Percentiles rank a stretch among this genome's conserved stretches.
phyloP scores from a whole-genome alignment of 768 basidiomycete genomes.

The Leccinum fibrillosum region DNA sequence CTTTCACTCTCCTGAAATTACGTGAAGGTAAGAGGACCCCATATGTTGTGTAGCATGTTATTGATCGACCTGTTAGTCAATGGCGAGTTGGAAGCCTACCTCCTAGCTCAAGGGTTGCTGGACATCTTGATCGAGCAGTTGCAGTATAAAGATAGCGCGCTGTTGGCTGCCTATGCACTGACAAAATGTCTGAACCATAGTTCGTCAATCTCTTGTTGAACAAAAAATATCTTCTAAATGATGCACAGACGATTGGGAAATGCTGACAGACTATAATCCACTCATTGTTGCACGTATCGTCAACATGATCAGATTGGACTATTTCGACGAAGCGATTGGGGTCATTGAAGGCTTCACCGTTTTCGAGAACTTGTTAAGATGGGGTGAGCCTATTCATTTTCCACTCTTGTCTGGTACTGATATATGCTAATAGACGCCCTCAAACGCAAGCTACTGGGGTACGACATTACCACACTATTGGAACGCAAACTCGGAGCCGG shows the following conservation, averaged over 20 bases:
- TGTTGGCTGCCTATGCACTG: constrained; percentile 16
- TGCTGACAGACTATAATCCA: constrained; percentile 1
- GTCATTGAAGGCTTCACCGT: constrained; percentile 18
- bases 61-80: neutral
- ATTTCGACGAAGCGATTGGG: constrained; percentile 25
- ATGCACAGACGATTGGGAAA: neutral
- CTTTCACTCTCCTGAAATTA: constrained; percentile 13
- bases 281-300: constrained; percentile 16
- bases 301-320: constrained; percentile 23
- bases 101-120: neutral
- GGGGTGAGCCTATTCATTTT: neutral
- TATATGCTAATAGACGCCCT: constrained; percentile 1
- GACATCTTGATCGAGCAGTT: constrained; percentile 11
- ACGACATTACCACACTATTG: constrained; percentile 9
- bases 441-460: constrained; percentile 3
- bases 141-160: constrained; percentile 10
- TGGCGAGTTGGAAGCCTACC: constrained; percentile 1
- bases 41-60: neutral
- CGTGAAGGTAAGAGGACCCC: neutral
- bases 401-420: neutral
- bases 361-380: constrained; percentile 11
- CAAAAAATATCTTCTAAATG: neutral
- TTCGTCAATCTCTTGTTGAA: neutral
- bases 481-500: constrained; percentile 12
- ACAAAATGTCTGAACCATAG: constrained; percentile 9